Percentiles rank a stretch among this genome's conserved stretches.
Conservation (phyloP, 805 yeast genomes). For the Monosporozyma unispora region DNA sequence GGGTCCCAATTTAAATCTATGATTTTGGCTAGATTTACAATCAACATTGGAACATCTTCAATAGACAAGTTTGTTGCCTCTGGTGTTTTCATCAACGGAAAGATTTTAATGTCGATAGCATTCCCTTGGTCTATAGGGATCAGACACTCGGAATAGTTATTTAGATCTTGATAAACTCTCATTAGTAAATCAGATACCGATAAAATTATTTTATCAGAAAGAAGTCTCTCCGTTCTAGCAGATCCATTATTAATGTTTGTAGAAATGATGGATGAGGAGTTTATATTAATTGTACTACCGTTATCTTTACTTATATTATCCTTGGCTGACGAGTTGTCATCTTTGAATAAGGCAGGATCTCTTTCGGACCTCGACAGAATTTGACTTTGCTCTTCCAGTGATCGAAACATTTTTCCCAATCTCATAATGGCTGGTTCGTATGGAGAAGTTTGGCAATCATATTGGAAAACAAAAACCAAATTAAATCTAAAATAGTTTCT, state of each 20-base stretch:
- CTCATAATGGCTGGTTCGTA: conserved; percentile 80
- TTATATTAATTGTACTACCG: not conserved
- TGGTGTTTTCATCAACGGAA: conserved; percentile 80
- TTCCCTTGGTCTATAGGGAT: conserved; percentile 87
- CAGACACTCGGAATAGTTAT: conserved; percentile 91
- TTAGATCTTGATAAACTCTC: conserved; percentile 88
- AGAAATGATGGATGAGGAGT: not conserved
- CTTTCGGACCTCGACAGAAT: conserved; percentile 51
- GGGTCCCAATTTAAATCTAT: conserved; percentile 96
- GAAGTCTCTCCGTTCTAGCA: conserved; percentile 6
- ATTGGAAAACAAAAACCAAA: conserved; percentile 83
- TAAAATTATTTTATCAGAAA: conserved; percentile 10
- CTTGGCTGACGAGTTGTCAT: not conserved
- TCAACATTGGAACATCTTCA: conserved; percentile 86
- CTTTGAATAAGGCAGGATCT: conserved; percentile 26
- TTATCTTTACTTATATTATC: not conserved
- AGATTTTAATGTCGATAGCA: conserved; percentile 85
- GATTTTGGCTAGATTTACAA: conserved; percentile 61
- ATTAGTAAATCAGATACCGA: conserved; percentile 70
- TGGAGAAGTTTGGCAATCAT: conserved; percentile 70
- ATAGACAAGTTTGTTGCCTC: conserved; percentile 58
- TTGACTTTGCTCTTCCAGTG: conserved; percentile 81
- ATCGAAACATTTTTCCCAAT: conserved; percentile 80
- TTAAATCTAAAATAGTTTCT: conserved; percentile 91
- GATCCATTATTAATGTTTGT: conserved; percentile 3